Evolutionary conservation across 1,284 basidiomycete genomes (phyloP).

Genomic region (Puccinia polysora): DNA sequence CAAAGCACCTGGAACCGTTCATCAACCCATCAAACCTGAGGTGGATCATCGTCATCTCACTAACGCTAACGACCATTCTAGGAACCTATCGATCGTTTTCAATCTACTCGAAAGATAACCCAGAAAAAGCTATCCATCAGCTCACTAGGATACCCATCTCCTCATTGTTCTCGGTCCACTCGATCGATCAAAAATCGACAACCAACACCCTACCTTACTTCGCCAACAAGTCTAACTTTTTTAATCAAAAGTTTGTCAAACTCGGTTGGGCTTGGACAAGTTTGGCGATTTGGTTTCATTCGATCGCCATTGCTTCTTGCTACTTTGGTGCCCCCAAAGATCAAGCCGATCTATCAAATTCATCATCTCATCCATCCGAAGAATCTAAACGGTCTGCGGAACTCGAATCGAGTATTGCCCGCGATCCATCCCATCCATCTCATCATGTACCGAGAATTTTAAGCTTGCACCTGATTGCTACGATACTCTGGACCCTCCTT

Average conservation of each 20-base stretch:
- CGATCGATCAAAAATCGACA: background rate
- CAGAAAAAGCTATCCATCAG: slow-evolving; percentile 18
- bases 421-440: background rate
- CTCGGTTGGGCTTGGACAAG: slow-evolving; percentile 52
- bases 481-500: slow-evolving; percentile 45
- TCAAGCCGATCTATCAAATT: background rate
- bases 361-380: background rate
- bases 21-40: background rate
- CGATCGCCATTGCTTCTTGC: slow-evolving; percentile 42
- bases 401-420: background rate
- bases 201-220: slow-evolving; percentile 41
- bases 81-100: slow-evolving; percentile 23
- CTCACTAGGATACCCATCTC: slow-evolving; percentile 19
- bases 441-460: background rate
- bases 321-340: background rate
- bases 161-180: slow-evolving; percentile 3
- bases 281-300: slow-evolving; percentile 45
- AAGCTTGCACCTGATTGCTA: slow-evolving; percentile 4
- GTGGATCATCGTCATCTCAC: background rate
- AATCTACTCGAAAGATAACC: slow-evolving; percentile 4
- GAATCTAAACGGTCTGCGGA: background rate
- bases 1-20: too few relatives aligned
- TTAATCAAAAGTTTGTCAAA: slow-evolving; percentile 52
- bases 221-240: slow-evolving; percentile 50
- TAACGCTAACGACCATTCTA: slow-evolving; percentile 2